A percentile compares a stretch with the other conserved stretches of the same genome.
These are phyloP conservation scores for Pterocarpus macrocarpus DNA, from an alignment of 306 rosid species.

Conservation along the genomic window DNA sequence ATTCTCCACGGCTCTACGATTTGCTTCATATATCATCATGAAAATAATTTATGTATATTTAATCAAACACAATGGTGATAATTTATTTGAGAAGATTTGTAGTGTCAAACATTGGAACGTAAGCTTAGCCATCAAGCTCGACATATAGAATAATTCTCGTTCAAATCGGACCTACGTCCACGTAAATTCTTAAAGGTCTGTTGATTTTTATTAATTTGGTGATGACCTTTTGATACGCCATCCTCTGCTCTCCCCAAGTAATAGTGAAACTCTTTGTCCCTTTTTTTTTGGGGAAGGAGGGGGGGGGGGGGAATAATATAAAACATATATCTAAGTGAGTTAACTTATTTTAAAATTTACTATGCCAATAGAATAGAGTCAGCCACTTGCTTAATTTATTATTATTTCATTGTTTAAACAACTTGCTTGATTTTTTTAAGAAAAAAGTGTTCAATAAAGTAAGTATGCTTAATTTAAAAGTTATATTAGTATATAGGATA, in stretches of 20 bases:
- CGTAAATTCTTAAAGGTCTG: not conserved
- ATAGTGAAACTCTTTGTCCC: not conserved
- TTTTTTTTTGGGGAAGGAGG: too few relatives aligned
- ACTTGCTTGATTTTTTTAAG: not conserved
- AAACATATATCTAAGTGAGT: too few relatives aligned
- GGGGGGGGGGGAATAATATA: not conserved
- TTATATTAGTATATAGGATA: too few relatives aligned
- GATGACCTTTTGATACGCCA: not conserved
- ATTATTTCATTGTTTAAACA: not conserved
- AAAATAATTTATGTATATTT: not conserved
- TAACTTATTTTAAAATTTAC: not conserved
- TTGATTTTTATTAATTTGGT: constrained; percentile 1
- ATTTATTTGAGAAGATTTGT: not conserved
- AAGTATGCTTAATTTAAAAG: too few relatives aligned
- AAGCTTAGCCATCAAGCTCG: not conserved
- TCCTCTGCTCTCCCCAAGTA: not conserved
- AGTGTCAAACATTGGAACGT: not conserved
- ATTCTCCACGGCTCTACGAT: not conserved
- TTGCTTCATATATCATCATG: not conserved
- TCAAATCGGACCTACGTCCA: constrained; percentile 1
- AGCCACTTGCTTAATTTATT: too few relatives aligned
- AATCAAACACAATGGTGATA: not conserved
- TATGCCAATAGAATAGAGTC: too few relatives aligned
- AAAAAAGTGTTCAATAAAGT: too few relatives aligned
- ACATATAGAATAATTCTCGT: not conserved